Evolutionary conservation across 805 yeast genomes (phyloP), one percentile per base, ranked within the genome.

Genomic region (Teunomyces kruisii): DNA sequence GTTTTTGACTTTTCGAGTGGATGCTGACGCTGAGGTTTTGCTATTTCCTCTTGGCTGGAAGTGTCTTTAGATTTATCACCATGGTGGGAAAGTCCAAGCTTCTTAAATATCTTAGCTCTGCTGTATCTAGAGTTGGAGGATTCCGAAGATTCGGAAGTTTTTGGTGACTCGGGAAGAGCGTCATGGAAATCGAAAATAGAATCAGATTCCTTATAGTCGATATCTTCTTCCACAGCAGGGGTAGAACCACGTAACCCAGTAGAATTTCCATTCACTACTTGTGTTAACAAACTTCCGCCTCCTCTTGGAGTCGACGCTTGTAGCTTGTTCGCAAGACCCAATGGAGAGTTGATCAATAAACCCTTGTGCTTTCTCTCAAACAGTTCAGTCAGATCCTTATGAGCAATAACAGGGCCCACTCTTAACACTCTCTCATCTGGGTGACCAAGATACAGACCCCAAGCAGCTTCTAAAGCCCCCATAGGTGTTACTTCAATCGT

Each of bases 341-440:
- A 60, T 0, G 87, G 86, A 1, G 84, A 71, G 49, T 82, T 86
- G 36, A 77, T 79, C 16, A 84, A 56, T 50, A 71, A 65, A 0
- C 88, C 88, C 51, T 70, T 76, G 47, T 74, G 72, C 47, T 74
- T 82, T 59, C 70, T 79, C 49, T 84, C 88, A 50, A 86, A 74
- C 0, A 48, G 39, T 5, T 76, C 82, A 0, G 80, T 76, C 2
- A 68, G 57, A 7, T 75, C 66, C 41, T 68, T 64, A 5, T 70
- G 62, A 1, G 78, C 76, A 39, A 45, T 32, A 3, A 81, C 74
- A 26, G 80, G 76, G 1, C 86, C 88, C 26, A 74, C 75, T 48
- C 74, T 79, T 39, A 83, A 45, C 1, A 85, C 74, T 45, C 89
- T 69, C 55, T 86, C 94, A 41, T 82, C 81, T 1, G 72, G 63